These are phyloP conservation scores for Boletus sp. DNA, from an alignment of 768 basidiomycete species.

Conservation along the genomic window DNA sequence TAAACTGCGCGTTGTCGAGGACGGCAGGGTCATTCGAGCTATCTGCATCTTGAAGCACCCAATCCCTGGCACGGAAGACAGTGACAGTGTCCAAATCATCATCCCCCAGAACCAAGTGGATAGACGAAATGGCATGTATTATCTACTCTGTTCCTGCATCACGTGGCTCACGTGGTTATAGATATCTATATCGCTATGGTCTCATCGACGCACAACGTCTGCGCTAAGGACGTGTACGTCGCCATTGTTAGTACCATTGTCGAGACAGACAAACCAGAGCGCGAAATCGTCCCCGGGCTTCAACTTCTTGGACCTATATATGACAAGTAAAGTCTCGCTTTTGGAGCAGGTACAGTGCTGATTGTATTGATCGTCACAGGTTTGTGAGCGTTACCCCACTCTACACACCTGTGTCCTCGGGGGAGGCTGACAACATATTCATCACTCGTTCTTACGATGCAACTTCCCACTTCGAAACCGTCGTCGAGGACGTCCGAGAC, in stretches of 20 bases:
- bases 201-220: constrained; percentile 95
- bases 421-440: constrained; percentile 86
- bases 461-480: constrained; percentile 98
- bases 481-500: constrained; percentile 94
- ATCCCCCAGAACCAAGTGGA: constrained; percentile 98
- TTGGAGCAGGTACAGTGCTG: constrained; percentile 3
- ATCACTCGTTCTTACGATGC: constrained; percentile 98
- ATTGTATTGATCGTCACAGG: constrained; percentile 39
- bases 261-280: constrained; percentile 89
- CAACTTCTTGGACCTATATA: constrained; percentile 87
- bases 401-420: constrained; percentile 84
- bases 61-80: constrained; percentile 94
- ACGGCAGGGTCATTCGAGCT: constrained; percentile 91
- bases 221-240: constrained; percentile 90
- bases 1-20: constrained; percentile 85
- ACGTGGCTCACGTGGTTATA: constrained; percentile 30
- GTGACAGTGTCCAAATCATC: constrained; percentile 95
- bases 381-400: constrained; percentile 87
- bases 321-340: constrained; percentile 68
- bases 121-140: constrained; percentile 77
- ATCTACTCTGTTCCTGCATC: neutral
- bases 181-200: constrained; percentile 99
- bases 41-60: constrained; percentile 99
- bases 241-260: constrained; percentile 99
- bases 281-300: constrained; percentile 89